Evolutionary conservation across 2,329 filamentous ascomycete species (phyloP), one percentile per base, ranked within the genome.

Genomic region (Claviceps sp.): DNA sequence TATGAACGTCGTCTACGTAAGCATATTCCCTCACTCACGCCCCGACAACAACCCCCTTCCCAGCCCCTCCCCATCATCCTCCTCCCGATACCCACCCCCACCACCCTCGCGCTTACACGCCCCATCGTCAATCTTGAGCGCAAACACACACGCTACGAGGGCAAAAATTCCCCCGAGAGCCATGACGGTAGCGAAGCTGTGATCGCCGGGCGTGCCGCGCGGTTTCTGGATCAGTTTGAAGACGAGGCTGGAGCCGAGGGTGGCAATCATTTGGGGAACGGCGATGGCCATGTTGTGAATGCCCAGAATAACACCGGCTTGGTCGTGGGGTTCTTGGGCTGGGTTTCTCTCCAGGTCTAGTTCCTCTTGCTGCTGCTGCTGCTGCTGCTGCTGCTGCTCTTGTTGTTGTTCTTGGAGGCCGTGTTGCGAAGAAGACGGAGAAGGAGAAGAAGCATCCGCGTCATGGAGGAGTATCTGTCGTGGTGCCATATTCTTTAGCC

Each of bases 271-370:
- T 65, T 97, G 91, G 1, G 91, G 91, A 5, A 89, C 83, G 1
- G 90, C 89, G 59, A 97, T 87, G 16, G 90, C 85, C 70, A 97
- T 91, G 66, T 97, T 97, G 72, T 97, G 91, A 51, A 97, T 89
- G 8, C 91, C 91, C 2, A 97, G 77, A 45, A 97, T 89, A 42
- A 96, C 86, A 43, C 91, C 89, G 4, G 89, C 88, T 63, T 93
- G 85, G 61, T 90, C 86, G 2, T 79, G 75, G 26, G 79, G 74
- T 41, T 79, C 75, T 26, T 79, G 74, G 2, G 77, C 75, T n/a
- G 76, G 77, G 4, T 43, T 18, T 11, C 36, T 40, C 43, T 53
- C 52, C 18, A 63, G 57, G 30, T 67, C 55, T 11, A 61, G 47
- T 16, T 62, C 59, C 38, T 38, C 30, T 34, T 34, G 30, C 30